A percentile compares a stretch with the other conserved stretches of the same genome.
Evolutionary conservation across 305 asterid genomes (phyloP).

Genomic region (Fraxinus albicans): DNA sequence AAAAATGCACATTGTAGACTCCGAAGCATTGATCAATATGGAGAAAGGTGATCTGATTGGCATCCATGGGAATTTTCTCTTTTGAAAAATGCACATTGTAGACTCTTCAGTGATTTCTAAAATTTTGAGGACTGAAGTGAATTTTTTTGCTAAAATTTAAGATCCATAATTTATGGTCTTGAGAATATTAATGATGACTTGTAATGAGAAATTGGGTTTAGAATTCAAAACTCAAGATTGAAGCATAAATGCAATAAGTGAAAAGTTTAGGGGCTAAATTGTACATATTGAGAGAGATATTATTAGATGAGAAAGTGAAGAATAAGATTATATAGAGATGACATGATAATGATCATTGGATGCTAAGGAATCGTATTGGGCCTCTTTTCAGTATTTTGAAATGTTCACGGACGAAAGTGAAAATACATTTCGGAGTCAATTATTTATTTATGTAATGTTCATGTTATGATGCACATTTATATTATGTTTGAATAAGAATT

Average conservation of each 20-base stretch:
- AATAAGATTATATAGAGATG: not conserved
- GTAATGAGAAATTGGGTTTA: not conserved
- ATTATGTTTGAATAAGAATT: too few relatives aligned
- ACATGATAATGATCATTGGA: not conserved
- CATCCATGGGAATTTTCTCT: conserved; percentile 70
- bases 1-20: conserved; percentile 28
- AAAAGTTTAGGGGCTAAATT: not conserved
- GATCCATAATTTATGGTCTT: not conserved
- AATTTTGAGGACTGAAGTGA: not conserved
- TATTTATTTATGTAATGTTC: not conserved
- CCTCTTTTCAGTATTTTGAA: not conserved
- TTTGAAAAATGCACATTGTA: conserved; percentile 37
- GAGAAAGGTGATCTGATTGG: conserved; percentile 41
- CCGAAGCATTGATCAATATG: conserved; percentile 31
- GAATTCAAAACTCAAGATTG: not conserved
- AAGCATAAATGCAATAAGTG: not conserved
- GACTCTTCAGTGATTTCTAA: not conserved
- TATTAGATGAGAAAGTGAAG: not conserved
- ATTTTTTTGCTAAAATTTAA: too few relatives aligned
- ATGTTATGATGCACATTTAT: not conserved
- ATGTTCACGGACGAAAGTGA: not conserved
- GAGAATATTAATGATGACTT: not conserved
- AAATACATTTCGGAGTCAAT: not conserved
- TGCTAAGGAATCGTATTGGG: not conserved
- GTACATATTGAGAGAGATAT: not conserved